Evolutionary conservation across 179 eudicot species (phyloP).

Genomic region (Nepenthes alata): DNA sequence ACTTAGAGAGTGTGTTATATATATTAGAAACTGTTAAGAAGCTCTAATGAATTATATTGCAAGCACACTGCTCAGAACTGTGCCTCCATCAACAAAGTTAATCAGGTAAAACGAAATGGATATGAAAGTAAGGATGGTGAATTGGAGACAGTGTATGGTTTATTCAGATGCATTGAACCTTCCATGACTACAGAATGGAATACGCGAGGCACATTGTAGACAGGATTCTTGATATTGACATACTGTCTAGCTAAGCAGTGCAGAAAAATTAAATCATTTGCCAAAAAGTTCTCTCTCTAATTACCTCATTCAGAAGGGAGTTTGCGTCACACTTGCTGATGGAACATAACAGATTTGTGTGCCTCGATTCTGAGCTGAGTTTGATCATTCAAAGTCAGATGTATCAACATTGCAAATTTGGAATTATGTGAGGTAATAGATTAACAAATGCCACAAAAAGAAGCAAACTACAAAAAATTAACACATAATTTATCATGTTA

Average conservation of each 20-base stretch:
- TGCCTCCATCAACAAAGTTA: too few species aligned
- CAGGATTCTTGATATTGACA: background rate
- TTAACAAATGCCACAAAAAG: background rate
- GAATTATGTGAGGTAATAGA: background rate
- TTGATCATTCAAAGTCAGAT: slow-evolving; percentile 8
- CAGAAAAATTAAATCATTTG: background rate
- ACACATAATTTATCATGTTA: background rate
- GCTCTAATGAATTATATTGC: too few species aligned
- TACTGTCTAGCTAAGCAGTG: background rate
- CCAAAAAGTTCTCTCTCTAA: background rate
- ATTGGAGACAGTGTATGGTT: too few species aligned
- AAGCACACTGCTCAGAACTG: too few species aligned
- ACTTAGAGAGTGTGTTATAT: too few species aligned
- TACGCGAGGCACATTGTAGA: background rate
- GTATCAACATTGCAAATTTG: background rate
- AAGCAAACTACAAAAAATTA: background rate
- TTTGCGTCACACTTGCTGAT: slow-evolving; percentile 91
- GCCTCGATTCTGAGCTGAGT: slow-evolving; percentile 78
- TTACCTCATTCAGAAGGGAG: slow-evolving; percentile 95
- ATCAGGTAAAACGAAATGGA: too few species aligned
- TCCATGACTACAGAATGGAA: too few species aligned
- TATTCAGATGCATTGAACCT: too few species aligned
- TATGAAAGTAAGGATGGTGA: too few species aligned
- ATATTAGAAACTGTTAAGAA: too few species aligned
- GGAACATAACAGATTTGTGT: slow-evolving; percentile 86